Base-by-base conservation (phyloP, 345 rosid species). In the Melaleuca alternifolia region DNA sequence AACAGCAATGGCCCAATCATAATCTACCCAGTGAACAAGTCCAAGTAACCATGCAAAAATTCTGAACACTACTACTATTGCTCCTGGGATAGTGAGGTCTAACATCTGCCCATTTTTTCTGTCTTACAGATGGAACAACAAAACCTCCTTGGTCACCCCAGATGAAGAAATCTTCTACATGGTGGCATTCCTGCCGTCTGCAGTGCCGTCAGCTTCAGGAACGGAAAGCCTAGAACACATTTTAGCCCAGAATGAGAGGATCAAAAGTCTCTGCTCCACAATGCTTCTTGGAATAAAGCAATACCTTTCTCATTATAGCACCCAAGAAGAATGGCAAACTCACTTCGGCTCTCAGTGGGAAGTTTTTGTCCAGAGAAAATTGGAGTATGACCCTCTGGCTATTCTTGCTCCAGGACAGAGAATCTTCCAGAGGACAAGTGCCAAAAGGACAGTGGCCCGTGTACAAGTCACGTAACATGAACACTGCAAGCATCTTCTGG, bases 351-450 rank as follows among this genome's bases (percentile, higher is more conserved):
- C 89, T 46, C 89, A 62, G 85, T 96, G 99, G 99, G 93, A 95
- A 90, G 93, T 88, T 81, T 93, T 96, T 85, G 88, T 90, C 51
- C 88, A 87, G 87, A 92, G 94, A 90, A 96, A 97, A 90, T 86
- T 88, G 24, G 85, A 89, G 46, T 97, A 96, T 87, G 99, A 97
- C 87, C 99, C 98, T 87, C 88, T 93, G 82, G 93, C 94, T 79
- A 94, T 97, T 81, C 97, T 97, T 86, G 95, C 97, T 24, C 99
- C 98, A 0, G 99, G 99, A 5, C 99, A 96, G 84, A 92, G 89
- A 90, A 95, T 96, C 81, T 97, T 97, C 90, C 90, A 86, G 83
- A 94, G 92, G 95, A 88, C 89, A 88, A 88, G 85, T 82, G 82
- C 88, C 30, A 71, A 71, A 71, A 71, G 81, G 48, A 33, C 79